A percentile compares a stretch with the other conserved stretches of the same genome.
These are phyloP conservation scores for Betula pendula DNA, from an alignment of 306 rosid genomes.

Conservation along the genomic window DNA sequence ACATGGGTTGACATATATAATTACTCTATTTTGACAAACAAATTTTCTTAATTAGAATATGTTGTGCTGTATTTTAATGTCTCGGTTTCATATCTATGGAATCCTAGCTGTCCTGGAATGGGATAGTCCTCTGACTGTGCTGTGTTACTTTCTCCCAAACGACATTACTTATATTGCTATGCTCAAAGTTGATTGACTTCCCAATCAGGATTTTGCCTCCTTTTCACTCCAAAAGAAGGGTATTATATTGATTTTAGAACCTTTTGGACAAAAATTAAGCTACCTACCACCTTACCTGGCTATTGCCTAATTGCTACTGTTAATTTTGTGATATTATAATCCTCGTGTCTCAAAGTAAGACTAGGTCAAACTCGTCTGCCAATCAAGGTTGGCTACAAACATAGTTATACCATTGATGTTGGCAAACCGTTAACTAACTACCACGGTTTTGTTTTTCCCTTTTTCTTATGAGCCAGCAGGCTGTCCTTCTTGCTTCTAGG, in stretches of 20 bases:
- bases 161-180: background rate
- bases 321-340: background rate
- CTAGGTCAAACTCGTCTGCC: background rate
- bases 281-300: background rate
- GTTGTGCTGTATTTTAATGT: background rate
- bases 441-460: background rate
- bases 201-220: background rate
- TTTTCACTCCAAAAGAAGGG: background rate
- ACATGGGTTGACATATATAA: no score
- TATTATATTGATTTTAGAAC: no score
- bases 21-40: no score
- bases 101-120: background rate
- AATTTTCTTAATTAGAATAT: background rate
- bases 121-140: background rate
- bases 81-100: background rate
- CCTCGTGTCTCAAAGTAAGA: background rate
- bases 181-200: conserved; percentile 14
- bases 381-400: background rate
- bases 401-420: background rate
- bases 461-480: background rate
- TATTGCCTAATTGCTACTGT: background rate
- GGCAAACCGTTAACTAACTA: no score
- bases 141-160: background rate
- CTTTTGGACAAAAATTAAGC: background rate
- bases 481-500: background rate